A percentile compares a stretch with the other conserved stretches of the same genome.
phyloP scores from a whole-genome alignment of 1,284 basidiomycete species.

The Ceratobasidium sp. region DNA sequence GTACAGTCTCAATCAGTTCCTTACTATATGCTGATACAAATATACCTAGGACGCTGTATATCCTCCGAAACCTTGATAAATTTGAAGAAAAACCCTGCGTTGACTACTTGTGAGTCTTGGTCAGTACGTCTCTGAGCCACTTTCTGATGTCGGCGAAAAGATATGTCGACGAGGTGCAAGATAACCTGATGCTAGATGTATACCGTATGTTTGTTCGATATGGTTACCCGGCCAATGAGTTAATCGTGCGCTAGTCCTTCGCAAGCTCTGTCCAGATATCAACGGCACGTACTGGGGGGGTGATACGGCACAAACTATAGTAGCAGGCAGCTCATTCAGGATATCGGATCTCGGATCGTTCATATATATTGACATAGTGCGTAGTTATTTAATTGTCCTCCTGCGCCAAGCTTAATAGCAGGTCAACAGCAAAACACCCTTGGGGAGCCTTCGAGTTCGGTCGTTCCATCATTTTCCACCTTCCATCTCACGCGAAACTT shows the following conservation, averaged over 20 bases:
- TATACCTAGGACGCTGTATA: constrained; percentile 11
- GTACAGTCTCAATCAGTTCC: neutral
- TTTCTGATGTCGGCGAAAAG: neutral
- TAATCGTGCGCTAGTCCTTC: constrained; percentile 26
- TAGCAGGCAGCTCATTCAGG: constrained; percentile 36
- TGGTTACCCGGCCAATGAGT: neutral
- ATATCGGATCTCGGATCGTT: constrained; percentile 40
- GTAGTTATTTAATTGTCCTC: neutral
- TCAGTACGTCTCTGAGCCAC: too few relatives aligned
- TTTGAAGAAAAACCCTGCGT: too few relatives aligned
- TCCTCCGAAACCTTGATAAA: neutral
- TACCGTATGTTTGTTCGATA: constrained; percentile 1
- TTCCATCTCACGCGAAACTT: constrained; percentile 40
- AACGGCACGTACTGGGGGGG: constrained; percentile 42
- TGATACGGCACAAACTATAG: constrained; percentile 41
- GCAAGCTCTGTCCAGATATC: constrained; percentile 35
- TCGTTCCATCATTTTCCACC: constrained; percentile 2
- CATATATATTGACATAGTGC: constrained; percentile 34
- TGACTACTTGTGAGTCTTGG: too few relatives aligned
- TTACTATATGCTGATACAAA: neutral
- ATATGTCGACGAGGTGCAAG: constrained; percentile 39
- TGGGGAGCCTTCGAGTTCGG: too few relatives aligned
- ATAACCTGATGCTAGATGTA: constrained; percentile 38
- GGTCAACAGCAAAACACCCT: too few relatives aligned
- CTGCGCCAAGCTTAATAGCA: neutral